Percentiles rank a stretch among this genome's conserved stretches.
Evolutionary conservation across 192 early-diverging fungal genomes (phyloP).

Genomic region (Kappamyces sp.): DNA sequence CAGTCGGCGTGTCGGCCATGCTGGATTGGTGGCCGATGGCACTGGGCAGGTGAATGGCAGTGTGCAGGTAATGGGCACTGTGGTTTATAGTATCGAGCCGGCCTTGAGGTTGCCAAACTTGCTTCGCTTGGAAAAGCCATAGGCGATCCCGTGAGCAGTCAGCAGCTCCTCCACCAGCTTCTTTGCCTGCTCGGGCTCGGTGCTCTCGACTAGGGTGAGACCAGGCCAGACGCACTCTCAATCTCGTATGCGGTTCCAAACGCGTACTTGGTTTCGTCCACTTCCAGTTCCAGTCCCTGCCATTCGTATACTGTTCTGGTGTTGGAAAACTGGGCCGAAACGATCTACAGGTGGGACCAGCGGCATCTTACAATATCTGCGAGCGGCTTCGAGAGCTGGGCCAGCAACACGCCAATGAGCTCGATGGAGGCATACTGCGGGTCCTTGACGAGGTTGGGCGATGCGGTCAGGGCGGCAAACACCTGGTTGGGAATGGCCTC

Average conservation of each 20-base stretch:
- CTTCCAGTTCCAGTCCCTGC: conserved; percentile 12
- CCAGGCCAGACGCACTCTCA: neutral
- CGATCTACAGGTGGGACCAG: neutral
- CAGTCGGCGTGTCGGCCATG: no score
- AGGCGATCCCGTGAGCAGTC: neutral
- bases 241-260: conserved; percentile 18
- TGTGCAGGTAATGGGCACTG: no score
- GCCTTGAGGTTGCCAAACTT: conserved; percentile 16
- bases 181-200: no score
- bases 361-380: neutral
- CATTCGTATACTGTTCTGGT: conserved; percentile 2
- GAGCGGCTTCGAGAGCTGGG: neutral
- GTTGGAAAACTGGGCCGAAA: conserved; percentile 9
- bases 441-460: no score
- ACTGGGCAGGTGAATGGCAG: no score
- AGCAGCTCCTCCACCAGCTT: neutral
- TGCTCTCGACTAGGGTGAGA: no score
- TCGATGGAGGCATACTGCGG: no score
- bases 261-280: conserved; percentile 16
- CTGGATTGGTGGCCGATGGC: no score
- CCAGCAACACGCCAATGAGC: neutral
- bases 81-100: neutral
- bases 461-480: conserved; percentile 8
- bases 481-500: neutral
- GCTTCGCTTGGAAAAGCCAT: conserved; percentile 7